These are phyloP conservation scores for Balakata baccata DNA, from an alignment of 345 rosid species.

Conservation along the genomic window DNA sequence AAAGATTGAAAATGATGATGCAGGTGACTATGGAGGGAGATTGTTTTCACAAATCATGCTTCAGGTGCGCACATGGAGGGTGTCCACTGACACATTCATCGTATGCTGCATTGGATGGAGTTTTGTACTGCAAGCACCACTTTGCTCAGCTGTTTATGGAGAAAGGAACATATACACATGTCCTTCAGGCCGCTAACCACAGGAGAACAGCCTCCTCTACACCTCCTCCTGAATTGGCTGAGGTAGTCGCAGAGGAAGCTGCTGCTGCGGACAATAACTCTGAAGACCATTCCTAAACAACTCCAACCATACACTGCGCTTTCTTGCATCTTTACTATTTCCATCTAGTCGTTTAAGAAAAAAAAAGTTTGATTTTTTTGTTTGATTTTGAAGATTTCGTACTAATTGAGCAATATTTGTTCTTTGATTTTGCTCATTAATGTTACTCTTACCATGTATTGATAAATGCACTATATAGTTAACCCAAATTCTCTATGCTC, in stretches of 20 bases:
- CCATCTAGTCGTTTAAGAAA: too few species aligned
- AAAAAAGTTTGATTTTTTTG: too few species aligned
- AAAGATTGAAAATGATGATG: not conserved
- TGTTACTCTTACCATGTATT: too few species aligned
- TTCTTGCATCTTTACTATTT: too few species aligned
- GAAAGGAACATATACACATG: slow-evolving; percentile 83
- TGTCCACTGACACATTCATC: slow-evolving; percentile 67
- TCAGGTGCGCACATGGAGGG: slow-evolving; percentile 79
- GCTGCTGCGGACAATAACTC: slow-evolving; percentile 10
- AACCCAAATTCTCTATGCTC: too few species aligned
- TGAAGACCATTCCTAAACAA: not conserved
- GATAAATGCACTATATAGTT: too few species aligned
- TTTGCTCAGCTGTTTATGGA: slow-evolving; percentile 87
- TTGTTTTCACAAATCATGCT: slow-evolving; percentile 81
- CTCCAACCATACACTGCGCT: too few species aligned
- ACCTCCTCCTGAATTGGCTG: slow-evolving; percentile 52
- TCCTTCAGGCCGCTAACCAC: slow-evolving; percentile 66
- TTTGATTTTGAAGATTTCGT: too few species aligned
- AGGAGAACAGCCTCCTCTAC: slow-evolving; percentile 50
- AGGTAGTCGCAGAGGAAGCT: slow-evolving; percentile 10
- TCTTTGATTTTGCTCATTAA: too few species aligned
- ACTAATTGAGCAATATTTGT: too few species aligned
- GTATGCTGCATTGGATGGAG: slow-evolving; percentile 75
- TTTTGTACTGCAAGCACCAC: slow-evolving; percentile 80
- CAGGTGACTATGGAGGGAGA: slow-evolving; percentile 87